Evolutionary conservation across 208 protist species (phyloP), one percentile per base, ranked within the genome.

Genomic region (Trypanosomatidae sp.): DNA sequence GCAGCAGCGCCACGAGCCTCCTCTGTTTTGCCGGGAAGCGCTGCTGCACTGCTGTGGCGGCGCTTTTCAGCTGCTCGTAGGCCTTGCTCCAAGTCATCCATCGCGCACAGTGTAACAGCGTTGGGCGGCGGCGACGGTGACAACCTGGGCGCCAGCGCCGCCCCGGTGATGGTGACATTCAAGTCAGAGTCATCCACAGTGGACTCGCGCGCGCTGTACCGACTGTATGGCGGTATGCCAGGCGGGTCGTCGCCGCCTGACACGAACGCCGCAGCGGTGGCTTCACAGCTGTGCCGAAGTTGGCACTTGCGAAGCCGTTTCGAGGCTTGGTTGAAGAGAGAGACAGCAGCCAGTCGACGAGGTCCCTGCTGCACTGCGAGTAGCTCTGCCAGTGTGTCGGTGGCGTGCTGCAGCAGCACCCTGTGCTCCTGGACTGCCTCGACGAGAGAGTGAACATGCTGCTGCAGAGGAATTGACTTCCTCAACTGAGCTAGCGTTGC

Each of bases 361-460:
- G 84, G 50, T 0, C 80, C 80, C n/a, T 89, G 79, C 30, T 83
- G 84, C 3, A 74, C 73, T 41, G 83, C 72, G 30, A 83, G 66
- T 1, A 95, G 68, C 25, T 76, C 66, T 6, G 86, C 75, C 25
- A 92, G 59, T 1, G 64, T 76, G 56, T 91, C 91, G 5, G 77
- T 47, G 2, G 80, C 50, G 47, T 89, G 76, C 66, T 91, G 80
- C 62, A 92, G 73, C 36, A 93, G 80, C 19, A 52, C 70, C 1
- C 73, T 76, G 25, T 92, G 85, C 46, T 82, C 66, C 47, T 65
- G 52, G 47, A 89, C 77, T 28, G 75, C 77, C 55, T 80, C 74
- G 44, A 74, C 74, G 46, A 94, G 79, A 13, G 84, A 59, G 52
- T 82, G 69, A 3, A 91, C 22, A 70, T 92, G 87, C 47, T 79